These are phyloP conservation scores for Trichoderma sp. DNA, from an alignment of 2,329 filamentous ascomycete genomes.

Conservation along the genomic window DNA sequence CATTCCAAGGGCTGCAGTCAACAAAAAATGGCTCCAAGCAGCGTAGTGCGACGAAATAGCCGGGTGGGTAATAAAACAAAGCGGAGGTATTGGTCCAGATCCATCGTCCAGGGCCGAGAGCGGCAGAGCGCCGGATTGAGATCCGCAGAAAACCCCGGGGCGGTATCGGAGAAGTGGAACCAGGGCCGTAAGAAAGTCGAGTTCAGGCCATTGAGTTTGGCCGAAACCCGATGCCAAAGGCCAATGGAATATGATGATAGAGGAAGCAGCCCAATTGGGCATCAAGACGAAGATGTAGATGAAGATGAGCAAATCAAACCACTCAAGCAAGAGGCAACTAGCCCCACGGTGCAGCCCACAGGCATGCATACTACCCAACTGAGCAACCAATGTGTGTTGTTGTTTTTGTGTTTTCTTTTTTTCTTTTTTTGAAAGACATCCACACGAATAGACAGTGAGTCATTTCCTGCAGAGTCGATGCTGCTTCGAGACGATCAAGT, in stretches of 20 bases:
- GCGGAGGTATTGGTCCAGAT: slow-evolving; percentile 2
- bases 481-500: background rate
- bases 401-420: background rate
- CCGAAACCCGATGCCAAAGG: background rate
- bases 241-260: background rate
- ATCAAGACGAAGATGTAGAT: background rate
- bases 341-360: slow-evolving; percentile 13
- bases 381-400: background rate
- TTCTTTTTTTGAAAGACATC: background rate
- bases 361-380: background rate
- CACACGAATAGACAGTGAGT: background rate
- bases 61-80: slow-evolving; percentile 9
- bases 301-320: slow-evolving; percentile 1
- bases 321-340: slow-evolving; percentile 6
- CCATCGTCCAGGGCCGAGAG: background rate
- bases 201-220: background rate
- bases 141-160: background rate
- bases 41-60: slow-evolving; percentile 8
- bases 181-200: background rate
- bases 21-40: background rate
- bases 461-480: background rate
- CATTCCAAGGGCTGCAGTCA: background rate
- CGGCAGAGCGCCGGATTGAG: background rate
- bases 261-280: background rate
- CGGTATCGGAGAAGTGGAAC: slow-evolving; percentile 15